phyloP scores from a whole-genome alignment of 805 yeast genomes.

The Danielia oregonensis region DNA sequence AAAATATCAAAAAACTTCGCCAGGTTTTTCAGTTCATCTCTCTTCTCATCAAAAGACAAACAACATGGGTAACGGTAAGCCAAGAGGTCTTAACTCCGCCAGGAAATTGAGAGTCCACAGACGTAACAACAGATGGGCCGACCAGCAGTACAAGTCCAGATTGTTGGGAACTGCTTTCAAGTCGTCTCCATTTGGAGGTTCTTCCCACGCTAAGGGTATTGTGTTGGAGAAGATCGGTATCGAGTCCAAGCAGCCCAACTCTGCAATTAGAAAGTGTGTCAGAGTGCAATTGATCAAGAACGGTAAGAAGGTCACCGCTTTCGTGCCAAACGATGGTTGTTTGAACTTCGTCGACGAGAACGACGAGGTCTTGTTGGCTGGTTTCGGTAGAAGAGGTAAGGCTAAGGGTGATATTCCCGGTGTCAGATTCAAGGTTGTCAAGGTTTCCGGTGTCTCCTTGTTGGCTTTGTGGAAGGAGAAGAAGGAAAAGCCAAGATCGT shows the following conservation, averaged over 20 bases:
- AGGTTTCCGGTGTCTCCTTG: conserved; percentile 99
- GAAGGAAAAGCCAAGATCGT: conserved; percentile 99
- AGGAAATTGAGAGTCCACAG: conserved; percentile 99
- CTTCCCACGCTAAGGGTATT: conserved; percentile 99
- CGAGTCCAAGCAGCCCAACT: conserved; percentile 99
- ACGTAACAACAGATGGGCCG: conserved; percentile 99
- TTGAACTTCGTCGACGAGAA: conserved; percentile 99
- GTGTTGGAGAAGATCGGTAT: conserved; percentile 99
- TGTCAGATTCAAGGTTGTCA: conserved; percentile 99
- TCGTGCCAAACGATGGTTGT: conserved; percentile 99
- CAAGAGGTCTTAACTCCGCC: conserved; percentile 99
- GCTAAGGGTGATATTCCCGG: conserved; percentile 99
- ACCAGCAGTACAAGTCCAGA: conserved; percentile 96
- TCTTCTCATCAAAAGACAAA: conserved; percentile 13
- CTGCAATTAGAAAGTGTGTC: conserved; percentile 99
- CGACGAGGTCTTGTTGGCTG: conserved; percentile 99
- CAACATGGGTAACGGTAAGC: conserved; percentile 99
- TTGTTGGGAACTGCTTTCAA: conserved; percentile 99
- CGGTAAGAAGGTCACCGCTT: conserved; percentile 99
- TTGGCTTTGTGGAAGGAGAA: conserved; percentile 99
- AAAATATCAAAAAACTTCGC: too few relatives aligned
- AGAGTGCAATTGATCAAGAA: conserved; percentile 99
- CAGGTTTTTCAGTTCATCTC: conserved; percentile 6
- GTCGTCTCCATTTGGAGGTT: conserved; percentile 99
- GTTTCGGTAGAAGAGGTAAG: conserved; percentile 99